Percentiles rank a stretch among this genome's conserved stretches.
phyloP scores from a whole-genome alignment of 169 alveolate species.

The Plasmodium knowlesi region DNA sequence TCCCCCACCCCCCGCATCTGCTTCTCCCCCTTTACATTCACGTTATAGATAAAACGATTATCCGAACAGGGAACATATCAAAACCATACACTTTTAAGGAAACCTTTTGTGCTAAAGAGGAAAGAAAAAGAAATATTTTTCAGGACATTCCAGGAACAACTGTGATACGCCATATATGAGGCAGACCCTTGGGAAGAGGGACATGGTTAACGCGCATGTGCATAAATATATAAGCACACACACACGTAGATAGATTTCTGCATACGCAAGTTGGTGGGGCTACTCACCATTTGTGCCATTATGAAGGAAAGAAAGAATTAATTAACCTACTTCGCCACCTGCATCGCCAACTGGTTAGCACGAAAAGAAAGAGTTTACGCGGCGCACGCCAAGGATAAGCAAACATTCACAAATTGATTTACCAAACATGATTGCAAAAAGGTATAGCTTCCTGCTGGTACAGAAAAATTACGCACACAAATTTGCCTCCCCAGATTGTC shows the following conservation, averaged over 20 bases:
- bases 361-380: neutral
- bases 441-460: conserved; percentile 51
- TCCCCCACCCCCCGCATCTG: neutral
- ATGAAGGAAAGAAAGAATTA: neutral
- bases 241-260: neutral
- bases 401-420: neutral
- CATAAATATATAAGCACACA: neutral
- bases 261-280: neutral
- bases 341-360: neutral
- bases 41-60: neutral
- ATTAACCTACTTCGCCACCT: neutral
- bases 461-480: conserved; percentile 78
- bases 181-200: neutral
- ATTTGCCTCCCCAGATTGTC: conserved; percentile 86
- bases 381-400: neutral
- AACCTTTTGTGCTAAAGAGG: neutral
- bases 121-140: neutral
- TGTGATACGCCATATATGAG: neutral
- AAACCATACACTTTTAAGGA: neutral
- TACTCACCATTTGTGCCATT: neutral
- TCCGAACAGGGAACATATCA: neutral
- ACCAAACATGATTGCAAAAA: conserved; percentile 39
- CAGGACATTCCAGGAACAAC: neutral
- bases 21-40: neutral
- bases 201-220: neutral